Percentiles rank a stretch among this genome's conserved stretches.
phyloP scores from a whole-genome alignment of 2,329 filamentous ascomycete genomes.

The Neofusicoccum laricinum region DNA sequence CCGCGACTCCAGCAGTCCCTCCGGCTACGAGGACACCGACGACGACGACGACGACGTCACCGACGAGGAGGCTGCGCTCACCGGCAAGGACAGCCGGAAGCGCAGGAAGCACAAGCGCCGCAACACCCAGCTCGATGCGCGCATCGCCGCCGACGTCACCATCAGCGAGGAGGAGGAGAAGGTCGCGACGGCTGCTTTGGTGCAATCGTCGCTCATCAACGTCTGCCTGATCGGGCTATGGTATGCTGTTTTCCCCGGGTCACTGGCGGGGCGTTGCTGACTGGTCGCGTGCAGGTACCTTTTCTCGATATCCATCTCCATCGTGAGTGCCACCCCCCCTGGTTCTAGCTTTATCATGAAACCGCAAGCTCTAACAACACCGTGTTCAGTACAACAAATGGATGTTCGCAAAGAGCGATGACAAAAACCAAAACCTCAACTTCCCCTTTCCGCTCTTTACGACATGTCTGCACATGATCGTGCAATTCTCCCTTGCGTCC shows the following conservation, averaged over 20 bases:
- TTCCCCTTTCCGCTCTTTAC: conserved; percentile 96
- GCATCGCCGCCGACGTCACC: conserved; percentile 44
- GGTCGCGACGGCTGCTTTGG: conserved; percentile 70
- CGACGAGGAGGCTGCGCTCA: conserved; percentile 88
- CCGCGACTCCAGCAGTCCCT: conserved; percentile 35
- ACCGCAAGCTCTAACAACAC: conserved; percentile 1
- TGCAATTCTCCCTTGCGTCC: conserved; percentile 80
- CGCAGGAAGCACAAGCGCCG: conserved; percentile 64
- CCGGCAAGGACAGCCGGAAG: conserved; percentile 66
- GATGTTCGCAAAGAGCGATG: conserved; percentile 76
- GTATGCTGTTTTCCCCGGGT: conserved; percentile 42
- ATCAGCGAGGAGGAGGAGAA: conserved; percentile 70
- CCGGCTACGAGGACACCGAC: conserved; percentile 60
- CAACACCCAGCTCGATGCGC: conserved; percentile 71
- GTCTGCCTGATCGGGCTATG: conserved; percentile 79
- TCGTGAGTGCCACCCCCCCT: conserved; percentile 57
- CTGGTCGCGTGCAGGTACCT: conserved; percentile 50
- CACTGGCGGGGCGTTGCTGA: conserved; percentile 15
- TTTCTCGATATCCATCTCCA: conserved; percentile 89
- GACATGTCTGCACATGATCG: conserved; percentile 90
- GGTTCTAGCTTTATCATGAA: conserved; percentile 18
- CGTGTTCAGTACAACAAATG: conserved; percentile 87
- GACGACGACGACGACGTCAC: conserved; percentile 73
- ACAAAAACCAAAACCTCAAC: conserved; percentile 60
- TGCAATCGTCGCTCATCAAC: conserved; percentile 70